phyloP scores from a whole-genome alignment of 768 basidiomycete genomes.

The Collybia sp. region DNA sequence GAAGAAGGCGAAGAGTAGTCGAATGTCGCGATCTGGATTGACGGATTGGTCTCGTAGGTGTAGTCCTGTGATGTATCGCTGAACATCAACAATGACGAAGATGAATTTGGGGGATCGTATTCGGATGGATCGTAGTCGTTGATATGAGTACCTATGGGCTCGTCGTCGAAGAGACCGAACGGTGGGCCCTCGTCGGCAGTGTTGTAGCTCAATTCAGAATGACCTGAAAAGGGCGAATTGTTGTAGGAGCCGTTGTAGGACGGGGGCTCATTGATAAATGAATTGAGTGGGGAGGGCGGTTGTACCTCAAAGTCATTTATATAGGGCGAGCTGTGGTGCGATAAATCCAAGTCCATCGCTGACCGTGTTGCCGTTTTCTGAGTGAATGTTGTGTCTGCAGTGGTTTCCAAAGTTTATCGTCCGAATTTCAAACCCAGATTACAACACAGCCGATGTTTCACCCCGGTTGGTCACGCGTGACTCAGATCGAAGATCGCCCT shows the following conservation, averaged over 20 bases:
- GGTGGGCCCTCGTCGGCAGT: slow-evolving; percentile 38
- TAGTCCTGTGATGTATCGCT: slow-evolving; percentile 44
- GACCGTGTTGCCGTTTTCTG: too few species aligned
- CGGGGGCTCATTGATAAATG: slow-evolving; percentile 14
- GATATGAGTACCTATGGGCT: slow-evolving; percentile 22
- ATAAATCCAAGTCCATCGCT: too few species aligned
- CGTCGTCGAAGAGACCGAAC: slow-evolving; percentile 47
- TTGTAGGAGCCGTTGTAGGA: slow-evolving; percentile 49
- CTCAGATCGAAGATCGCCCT: too few species aligned
- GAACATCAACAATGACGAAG: slow-evolving; percentile 52
- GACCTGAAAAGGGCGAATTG: slow-evolving; percentile 64
- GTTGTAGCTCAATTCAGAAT: slow-evolving; percentile 61
- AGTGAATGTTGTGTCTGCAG: too few species aligned
- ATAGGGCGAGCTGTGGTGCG: slow-evolving; percentile 16
- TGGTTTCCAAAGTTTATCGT: too few species aligned
- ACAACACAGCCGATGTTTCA: too few species aligned
- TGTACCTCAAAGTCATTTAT: slow-evolving; percentile 24
- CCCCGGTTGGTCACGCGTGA: too few species aligned
- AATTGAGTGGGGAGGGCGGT: slow-evolving; percentile 16
- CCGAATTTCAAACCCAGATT: too few species aligned
- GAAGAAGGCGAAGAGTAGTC: slow-evolving; percentile 65
- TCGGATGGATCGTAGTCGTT: slow-evolving; percentile 70
- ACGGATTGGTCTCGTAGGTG: slow-evolving; percentile 16
- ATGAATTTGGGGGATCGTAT: slow-evolving; percentile 56
- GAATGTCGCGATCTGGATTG: slow-evolving; percentile 29